phyloP scores from a whole-genome alignment of 176 grass and related monocot genomes.

The Bolboschoenus planiculmis region DNA sequence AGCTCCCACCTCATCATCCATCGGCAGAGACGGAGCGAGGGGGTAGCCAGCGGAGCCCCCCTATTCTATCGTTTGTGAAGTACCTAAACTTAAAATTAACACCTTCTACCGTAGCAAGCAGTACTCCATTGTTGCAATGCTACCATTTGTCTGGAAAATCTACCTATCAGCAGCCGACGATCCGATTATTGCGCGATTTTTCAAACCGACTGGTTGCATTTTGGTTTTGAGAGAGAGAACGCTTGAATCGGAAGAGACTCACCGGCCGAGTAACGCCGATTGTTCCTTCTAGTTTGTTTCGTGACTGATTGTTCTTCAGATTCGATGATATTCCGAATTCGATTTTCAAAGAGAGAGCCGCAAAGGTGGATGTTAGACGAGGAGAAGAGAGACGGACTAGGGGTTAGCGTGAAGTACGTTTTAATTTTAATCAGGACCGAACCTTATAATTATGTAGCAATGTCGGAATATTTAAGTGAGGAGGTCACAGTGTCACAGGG shows the following conservation, averaged over 20 bases:
- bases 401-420: neutral
- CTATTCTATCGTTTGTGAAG: neutral
- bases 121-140: neutral
- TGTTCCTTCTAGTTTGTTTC: neutral
- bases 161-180: neutral
- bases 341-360: neutral
- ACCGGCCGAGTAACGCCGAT: neutral
- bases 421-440: no score
- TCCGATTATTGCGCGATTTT: neutral
- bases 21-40: neutral
- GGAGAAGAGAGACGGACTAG: neutral
- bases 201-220: neutral
- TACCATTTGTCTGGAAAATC: neutral
- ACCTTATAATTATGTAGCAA: neutral
- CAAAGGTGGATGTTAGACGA: neutral
- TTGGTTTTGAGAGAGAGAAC: neutral
- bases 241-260: neutral
- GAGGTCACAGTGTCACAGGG: no score
- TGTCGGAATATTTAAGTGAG: neutral
- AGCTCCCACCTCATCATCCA: constrained; percentile 48
- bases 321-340: neutral
- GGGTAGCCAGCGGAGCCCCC: neutral
- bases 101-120: neutral
- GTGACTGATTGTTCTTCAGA: neutral
- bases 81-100: neutral